Percentiles rank a stretch among this genome's conserved stretches.
Conservation (phyloP, 2,329 filamentous ascomycete genomes). For the Pyricularia sp. region DNA sequence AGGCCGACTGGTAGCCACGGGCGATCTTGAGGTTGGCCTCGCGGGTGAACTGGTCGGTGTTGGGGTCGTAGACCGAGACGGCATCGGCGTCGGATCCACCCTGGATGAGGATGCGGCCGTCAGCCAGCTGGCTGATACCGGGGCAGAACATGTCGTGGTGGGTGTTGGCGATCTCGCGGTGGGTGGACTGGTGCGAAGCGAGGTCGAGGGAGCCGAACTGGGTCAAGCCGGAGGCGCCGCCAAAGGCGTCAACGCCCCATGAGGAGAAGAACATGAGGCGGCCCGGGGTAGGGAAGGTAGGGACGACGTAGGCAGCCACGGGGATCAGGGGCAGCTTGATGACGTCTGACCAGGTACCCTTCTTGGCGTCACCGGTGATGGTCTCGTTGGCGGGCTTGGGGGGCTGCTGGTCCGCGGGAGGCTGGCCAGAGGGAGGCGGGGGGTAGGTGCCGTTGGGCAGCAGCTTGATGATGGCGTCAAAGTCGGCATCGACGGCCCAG, state of each 20-base stretch:
- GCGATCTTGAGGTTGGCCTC: constrained; percentile 19
- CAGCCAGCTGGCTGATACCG: constrained; percentile 32
- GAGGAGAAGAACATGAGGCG: constrained; percentile 16
- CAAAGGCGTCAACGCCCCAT: constrained; percentile 16
- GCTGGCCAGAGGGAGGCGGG: neutral
- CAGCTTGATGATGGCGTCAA: constrained; percentile 1
- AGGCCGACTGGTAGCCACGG: constrained; percentile 32
- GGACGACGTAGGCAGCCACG: constrained; percentile 18
- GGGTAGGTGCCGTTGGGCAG: neutral
- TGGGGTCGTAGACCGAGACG: constrained; percentile 29
- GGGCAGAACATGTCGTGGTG: constrained; percentile 41
- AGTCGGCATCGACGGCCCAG: neutral
- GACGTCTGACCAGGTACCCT: constrained; percentile 16
- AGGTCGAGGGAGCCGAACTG: constrained; percentile 90
- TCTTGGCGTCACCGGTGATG: constrained; percentile 11
- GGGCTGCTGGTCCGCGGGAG: neutral
- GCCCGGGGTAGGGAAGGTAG: constrained; percentile 14
- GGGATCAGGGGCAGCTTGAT: constrained; percentile 17
- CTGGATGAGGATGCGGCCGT: constrained; percentile 34
- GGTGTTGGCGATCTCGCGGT: constrained; percentile 15
- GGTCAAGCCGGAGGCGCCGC: constrained; percentile 39
- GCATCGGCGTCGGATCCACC: constrained; percentile 34
- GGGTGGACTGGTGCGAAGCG: constrained; percentile 46
- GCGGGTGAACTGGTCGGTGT: constrained; percentile 8
- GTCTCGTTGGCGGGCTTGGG: neutral